phyloP scores from a whole-genome alignment of 768 basidiomycete genomes.

The Favolaschia claudopus region DNA sequence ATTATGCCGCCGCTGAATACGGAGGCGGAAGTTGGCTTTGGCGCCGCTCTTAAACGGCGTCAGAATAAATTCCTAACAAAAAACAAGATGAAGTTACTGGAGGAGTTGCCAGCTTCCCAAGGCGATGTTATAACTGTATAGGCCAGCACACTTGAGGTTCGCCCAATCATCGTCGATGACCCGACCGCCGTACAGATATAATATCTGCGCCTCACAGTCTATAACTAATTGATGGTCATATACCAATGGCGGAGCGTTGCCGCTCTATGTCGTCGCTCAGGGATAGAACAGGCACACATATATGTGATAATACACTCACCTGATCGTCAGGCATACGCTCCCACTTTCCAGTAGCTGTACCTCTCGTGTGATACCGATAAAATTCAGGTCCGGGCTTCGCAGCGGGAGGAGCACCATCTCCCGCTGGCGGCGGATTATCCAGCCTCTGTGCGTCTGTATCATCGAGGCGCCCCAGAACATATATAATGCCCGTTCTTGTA shows the following conservation, averaged over 20 bases:
- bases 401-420: conserved; percentile 1
- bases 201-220: conserved; percentile 71
- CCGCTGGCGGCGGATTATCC: conserved; percentile 25
- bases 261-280: neutral
- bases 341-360: conserved; percentile 72
- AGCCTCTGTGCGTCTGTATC: conserved; percentile 56
- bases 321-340: conserved; percentile 72
- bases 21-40: conserved; percentile 28
- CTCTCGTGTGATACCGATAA: conserved; percentile 76
- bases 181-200: conserved; percentile 82
- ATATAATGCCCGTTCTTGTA: conserved; percentile 71
- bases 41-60: conserved; percentile 3
- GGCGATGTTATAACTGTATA: conserved; percentile 76
- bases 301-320: too few relatives aligned
- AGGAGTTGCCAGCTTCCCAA: conserved; percentile 72
- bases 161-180: conserved; percentile 73
- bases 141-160: conserved; percentile 66
- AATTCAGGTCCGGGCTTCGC: conserved; percentile 68
- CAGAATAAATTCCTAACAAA: conserved; percentile 8
- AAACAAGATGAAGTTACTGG: conserved; percentile 55
- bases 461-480: conserved; percentile 72
- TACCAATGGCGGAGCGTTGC: conserved; percentile 61
- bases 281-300: conserved; percentile 39
- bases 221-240: conserved; percentile 87
- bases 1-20: conserved; percentile 49